These are phyloP conservation scores for Litsea cubeba DNA, from an alignment of 164 flowering plant species.

Conservation along the genomic window DNA sequence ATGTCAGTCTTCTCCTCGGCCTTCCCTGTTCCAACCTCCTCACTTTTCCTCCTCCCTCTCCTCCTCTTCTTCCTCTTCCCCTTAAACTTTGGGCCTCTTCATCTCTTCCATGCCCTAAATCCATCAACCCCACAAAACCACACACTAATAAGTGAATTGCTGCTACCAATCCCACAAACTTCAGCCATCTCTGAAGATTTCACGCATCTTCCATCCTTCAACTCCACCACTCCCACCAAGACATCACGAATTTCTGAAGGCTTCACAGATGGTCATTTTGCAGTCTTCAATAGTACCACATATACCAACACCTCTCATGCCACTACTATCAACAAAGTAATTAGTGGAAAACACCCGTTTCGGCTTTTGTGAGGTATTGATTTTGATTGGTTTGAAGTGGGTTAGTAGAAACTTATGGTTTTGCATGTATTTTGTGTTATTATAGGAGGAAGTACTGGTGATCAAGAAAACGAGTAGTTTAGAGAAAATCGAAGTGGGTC, in stretches of 20 bases:
- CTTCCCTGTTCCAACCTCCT: neutral
- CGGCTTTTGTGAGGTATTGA: too few relatives aligned
- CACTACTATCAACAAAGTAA: too few relatives aligned
- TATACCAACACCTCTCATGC: neutral
- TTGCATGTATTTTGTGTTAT: too few relatives aligned
- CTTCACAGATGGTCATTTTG: too few relatives aligned
- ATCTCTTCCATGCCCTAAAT: neutral
- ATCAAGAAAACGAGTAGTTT: too few relatives aligned
- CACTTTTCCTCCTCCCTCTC: neutral
- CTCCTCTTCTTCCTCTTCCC: neutral
- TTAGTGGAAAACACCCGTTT: too few relatives aligned
- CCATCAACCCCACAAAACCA: neutral
- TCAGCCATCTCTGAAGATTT: neutral
- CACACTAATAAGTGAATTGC: neutral
- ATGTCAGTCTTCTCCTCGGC: too few relatives aligned
- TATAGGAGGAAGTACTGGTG: too few relatives aligned
- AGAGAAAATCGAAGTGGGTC: too few relatives aligned
- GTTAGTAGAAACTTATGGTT: too few relatives aligned
- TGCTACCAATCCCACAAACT: neutral
- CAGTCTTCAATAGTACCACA: too few relatives aligned
- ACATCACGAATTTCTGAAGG: neutral
- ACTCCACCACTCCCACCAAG: neutral
- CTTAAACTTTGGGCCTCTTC: neutral
- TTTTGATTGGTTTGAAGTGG: too few relatives aligned
- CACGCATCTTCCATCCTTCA: neutral